These are phyloP conservation scores for Heimioporus sp. DNA, from an alignment of 768 basidiomycete genomes.

Conservation along the genomic window DNA sequence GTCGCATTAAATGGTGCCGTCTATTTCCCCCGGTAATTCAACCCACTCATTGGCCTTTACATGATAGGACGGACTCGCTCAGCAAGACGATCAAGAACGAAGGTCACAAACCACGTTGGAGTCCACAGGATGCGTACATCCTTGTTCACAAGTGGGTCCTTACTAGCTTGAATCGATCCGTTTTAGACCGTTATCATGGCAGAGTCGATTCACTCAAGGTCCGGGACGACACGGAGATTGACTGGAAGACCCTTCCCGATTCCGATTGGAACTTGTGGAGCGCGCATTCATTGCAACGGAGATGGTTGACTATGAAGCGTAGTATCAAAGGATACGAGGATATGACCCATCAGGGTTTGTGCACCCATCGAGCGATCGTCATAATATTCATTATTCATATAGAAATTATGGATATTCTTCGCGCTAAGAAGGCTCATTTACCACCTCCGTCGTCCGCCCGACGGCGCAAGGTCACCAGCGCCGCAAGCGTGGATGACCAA, in stretches of 20 bases:
- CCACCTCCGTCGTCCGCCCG: slow-evolving; percentile 38
- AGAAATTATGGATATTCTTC: slow-evolving; percentile 84
- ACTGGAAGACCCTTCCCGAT: slow-evolving; percentile 78
- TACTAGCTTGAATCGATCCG: not conserved
- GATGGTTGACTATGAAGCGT: slow-evolving; percentile 79
- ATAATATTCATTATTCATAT: slow-evolving; percentile 8
- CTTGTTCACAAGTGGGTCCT: slow-evolving; percentile 70
- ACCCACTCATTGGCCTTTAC: not conserved
- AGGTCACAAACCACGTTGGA: slow-evolving; percentile 72
- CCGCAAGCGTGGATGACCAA: slow-evolving; percentile 45
- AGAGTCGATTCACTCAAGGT: slow-evolving; percentile 77
- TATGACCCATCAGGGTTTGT: slow-evolving; percentile 74
- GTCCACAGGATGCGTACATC: slow-evolving; percentile 71
- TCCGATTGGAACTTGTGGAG: slow-evolving; percentile 83
- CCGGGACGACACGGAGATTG: slow-evolving; percentile 78
- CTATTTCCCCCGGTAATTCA: not conserved
- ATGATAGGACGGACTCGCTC: slow-evolving; percentile 76
- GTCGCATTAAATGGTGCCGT: slow-evolving; percentile 82
- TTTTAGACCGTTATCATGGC: slow-evolving; percentile 2
- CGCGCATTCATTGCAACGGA: slow-evolving; percentile 72
- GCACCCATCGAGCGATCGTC: not conserved
- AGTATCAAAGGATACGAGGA: slow-evolving; percentile 74
- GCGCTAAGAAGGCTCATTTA: slow-evolving; percentile 67
- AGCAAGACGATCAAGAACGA: slow-evolving; percentile 71
- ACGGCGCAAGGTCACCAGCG: slow-evolving; percentile 53